These are phyloP conservation scores for Thinopyrum obtusiflorum DNA, from an alignment of 202 grass and related monocot species.

Conservation along the genomic window DNA sequence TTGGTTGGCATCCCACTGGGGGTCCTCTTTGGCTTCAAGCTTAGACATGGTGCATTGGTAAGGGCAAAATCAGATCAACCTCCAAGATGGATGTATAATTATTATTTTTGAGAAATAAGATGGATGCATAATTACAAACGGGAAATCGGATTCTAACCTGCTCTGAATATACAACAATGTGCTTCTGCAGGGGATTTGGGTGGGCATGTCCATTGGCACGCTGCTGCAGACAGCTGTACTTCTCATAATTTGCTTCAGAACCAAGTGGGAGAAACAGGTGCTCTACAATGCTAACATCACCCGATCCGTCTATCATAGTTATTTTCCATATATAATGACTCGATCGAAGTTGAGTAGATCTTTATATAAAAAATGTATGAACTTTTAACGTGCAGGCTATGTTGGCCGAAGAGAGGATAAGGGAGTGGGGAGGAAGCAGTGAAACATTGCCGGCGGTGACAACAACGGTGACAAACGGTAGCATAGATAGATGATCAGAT, in stretches of 20 bases:
- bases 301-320: background rate
- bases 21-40: conserved; percentile 75
- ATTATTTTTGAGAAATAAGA: background rate
- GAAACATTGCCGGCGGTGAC: conserved; percentile 20
- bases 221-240: conserved; percentile 71
- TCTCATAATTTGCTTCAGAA: conserved; percentile 59
- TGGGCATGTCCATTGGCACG: conserved; percentile 82
- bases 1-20: conserved; percentile 75
- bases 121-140: background rate
- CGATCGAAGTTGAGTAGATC: background rate
- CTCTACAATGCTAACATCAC: background rate
- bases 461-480: background rate
- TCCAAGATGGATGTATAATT: background rate
- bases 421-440: conserved; percentile 66
- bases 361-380: background rate
- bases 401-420: conserved; percentile 64
- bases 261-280: conserved; percentile 94
- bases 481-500: conserved; percentile 5
- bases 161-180: background rate
- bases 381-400: conserved; percentile 43
- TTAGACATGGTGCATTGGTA: conserved; percentile 67
- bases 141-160: background rate
- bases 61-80: background rate
- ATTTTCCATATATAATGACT: no score
- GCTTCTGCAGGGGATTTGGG: conserved; percentile 80